Conservation (phyloP, 1,284 basidiomycete genomes). For the Athelia psychrophila region DNA sequence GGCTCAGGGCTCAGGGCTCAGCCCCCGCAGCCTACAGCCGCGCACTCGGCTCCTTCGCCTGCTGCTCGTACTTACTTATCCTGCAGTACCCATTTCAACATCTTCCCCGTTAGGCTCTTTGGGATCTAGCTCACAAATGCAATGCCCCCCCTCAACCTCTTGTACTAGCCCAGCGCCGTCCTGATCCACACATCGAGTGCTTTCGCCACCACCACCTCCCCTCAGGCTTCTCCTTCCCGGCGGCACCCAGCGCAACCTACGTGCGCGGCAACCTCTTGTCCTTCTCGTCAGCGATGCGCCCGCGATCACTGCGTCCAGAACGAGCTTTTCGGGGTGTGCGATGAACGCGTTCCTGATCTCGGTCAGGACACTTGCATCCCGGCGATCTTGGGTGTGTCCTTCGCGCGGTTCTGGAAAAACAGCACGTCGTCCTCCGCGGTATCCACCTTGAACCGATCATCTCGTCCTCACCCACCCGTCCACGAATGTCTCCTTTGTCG, state of each 20-base stretch:
- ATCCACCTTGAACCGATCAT: constrained; percentile 61
- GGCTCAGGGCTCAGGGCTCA: no score
- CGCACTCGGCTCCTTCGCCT: constrained; percentile 2
- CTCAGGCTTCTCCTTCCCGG: constrained; percentile 47
- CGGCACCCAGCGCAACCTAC: constrained; percentile 63
- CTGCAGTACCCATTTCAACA: constrained; percentile 53
- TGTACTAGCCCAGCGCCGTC: constrained; percentile 63
- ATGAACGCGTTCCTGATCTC: constrained; percentile 68
- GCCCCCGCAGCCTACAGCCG: background rate
- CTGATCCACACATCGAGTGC: constrained; percentile 58
- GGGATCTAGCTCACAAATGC: constrained; percentile 66
- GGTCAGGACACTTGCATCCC: constrained; percentile 73
- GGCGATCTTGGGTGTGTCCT: constrained; percentile 74
- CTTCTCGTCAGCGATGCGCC: constrained; percentile 63
- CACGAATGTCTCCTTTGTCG: constrained; percentile 62
- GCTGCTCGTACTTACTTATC: constrained; percentile 52
- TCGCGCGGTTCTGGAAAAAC: constrained; percentile 54
- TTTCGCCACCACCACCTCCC: constrained; percentile 37
- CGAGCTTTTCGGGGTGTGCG: constrained; percentile 53
- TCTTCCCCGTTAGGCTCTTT: constrained; percentile 70
- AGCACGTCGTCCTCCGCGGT: constrained; percentile 45
- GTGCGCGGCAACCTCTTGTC: constrained; percentile 72
- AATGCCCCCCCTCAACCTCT: constrained; percentile 69
- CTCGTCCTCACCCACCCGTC: constrained; percentile 73
- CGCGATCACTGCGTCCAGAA: constrained; percentile 62